Conservation (phyloP, 2,329 filamentous ascomycete species). For the Fusarium globosum region DNA sequence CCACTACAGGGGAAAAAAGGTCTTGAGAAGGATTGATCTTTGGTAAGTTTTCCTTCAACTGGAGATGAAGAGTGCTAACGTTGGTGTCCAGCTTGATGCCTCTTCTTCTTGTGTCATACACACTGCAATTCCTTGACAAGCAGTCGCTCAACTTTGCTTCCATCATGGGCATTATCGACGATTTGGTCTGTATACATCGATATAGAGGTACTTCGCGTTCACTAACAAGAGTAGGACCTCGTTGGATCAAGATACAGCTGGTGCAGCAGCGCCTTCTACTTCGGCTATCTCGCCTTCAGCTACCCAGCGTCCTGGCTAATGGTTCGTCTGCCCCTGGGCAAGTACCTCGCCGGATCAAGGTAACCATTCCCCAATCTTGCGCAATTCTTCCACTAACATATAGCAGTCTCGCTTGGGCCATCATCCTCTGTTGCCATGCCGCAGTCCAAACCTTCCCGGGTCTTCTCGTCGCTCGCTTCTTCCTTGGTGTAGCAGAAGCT, state of each 20-base stretch:
- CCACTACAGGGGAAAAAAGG: background rate
- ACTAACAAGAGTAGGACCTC: conserved; percentile 21
- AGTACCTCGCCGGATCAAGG: conserved; percentile 36
- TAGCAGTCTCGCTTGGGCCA: conserved; percentile 27
- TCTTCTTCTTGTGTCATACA: conserved; percentile 38
- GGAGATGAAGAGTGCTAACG: background rate
- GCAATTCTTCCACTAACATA: background rate
- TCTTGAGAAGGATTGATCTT: conserved; percentile 31
- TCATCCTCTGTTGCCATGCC: conserved; percentile 35
- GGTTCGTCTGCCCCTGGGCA: conserved; percentile 37
- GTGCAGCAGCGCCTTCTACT: conserved; percentile 40
- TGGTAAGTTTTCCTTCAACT: conserved; percentile 1
- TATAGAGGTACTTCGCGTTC: accelerated
- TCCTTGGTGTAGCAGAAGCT: conserved; percentile 39
- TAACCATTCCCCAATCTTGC: accelerated
- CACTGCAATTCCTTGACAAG: conserved; percentile 42
- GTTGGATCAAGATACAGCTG: conserved; percentile 34
- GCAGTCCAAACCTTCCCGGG: conserved; percentile 31
- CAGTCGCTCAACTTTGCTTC: conserved; percentile 41
- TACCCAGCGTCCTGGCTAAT: conserved; percentile 40
- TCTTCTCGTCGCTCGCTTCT: conserved; percentile 32
- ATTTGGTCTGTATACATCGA: conserved; percentile 2
- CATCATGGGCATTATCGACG: conserved; percentile 40
- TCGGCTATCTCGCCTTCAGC: conserved; percentile 40
- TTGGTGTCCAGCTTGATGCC: conserved; percentile 23